Conservation (phyloP, 2,329 filamentous ascomycete genomes). For the Colletotrichum incanum region DNA sequence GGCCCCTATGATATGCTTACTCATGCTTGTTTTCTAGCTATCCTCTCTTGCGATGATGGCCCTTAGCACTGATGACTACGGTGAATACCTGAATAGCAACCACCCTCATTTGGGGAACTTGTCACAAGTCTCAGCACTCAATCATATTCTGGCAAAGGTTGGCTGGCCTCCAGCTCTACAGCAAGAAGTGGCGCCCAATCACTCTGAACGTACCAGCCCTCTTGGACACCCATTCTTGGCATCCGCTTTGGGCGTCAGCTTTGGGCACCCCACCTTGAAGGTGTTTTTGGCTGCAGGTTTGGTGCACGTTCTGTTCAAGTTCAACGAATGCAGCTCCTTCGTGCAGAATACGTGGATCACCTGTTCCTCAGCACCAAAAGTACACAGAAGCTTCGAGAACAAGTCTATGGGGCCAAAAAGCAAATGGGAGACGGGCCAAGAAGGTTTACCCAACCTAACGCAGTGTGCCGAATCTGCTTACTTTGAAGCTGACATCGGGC, state of each 20-base stretch:
- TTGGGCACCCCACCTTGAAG: not conserved
- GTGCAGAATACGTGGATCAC: not conserved
- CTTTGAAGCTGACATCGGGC: not conserved
- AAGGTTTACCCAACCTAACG: too few species aligned
- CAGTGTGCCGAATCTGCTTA: not conserved
- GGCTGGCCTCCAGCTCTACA: not conserved
- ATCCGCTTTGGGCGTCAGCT: not conserved
- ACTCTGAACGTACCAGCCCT: not conserved
- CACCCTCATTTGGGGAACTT: not conserved
- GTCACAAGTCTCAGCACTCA: not conserved
- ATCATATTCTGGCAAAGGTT: not conserved
- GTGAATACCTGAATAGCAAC: too few species aligned
- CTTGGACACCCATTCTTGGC: not conserved
- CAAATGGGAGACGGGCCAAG: not conserved
- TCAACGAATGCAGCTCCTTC: not conserved
- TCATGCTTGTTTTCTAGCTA: too few species aligned
- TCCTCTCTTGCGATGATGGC: too few species aligned
- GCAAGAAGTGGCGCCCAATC: not conserved
- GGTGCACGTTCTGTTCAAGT: not conserved
- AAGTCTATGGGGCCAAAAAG: not conserved
- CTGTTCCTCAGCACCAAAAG: not conserved
- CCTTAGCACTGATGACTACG: too few species aligned
- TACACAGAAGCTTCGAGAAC: conserved; percentile 16
- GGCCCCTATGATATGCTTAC: not conserved
- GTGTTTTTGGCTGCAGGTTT: not conserved